phyloP scores from a whole-genome alignment of 257 asterid species.

The Gentiana dahurica region DNA sequence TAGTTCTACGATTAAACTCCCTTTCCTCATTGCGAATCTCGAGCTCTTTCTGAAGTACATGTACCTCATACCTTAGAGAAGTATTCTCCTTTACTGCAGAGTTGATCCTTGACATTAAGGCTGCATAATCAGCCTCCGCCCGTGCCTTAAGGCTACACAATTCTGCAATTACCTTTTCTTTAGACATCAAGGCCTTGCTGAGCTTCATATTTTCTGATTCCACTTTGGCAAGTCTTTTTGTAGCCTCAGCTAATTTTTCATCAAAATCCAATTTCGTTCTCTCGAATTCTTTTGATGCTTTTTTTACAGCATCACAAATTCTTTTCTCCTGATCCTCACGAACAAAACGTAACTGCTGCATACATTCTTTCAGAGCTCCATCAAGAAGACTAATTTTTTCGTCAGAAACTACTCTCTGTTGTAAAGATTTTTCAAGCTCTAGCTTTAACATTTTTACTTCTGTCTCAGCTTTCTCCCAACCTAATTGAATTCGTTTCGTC shows the following conservation, averaged over 20 bases:
- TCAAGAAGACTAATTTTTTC: slow-evolving; percentile 53
- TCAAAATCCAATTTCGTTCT: slow-evolving; percentile 23
- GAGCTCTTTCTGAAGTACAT: slow-evolving; percentile 70
- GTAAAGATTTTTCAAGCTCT: slow-evolving; percentile 49
- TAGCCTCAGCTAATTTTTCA: slow-evolving; percentile 40
- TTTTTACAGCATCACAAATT: slow-evolving; percentile 39
- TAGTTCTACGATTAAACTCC: slow-evolving; percentile 53
- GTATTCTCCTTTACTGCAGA: slow-evolving; percentile 65
- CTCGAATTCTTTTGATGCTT: slow-evolving; percentile 47
- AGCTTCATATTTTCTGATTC: slow-evolving; percentile 51
- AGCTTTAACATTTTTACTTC: slow-evolving; percentile 50
- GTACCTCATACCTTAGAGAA: slow-evolving; percentile 57
- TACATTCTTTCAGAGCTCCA: slow-evolving; percentile 74
- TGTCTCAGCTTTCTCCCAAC: slow-evolving; percentile 76
- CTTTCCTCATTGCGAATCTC: slow-evolving; percentile 83
- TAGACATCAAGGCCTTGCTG: slow-evolving; percentile 38
- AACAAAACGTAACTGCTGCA: slow-evolving; percentile 58
- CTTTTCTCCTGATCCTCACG: slow-evolving; percentile 63
- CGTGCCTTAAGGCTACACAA: slow-evolving; percentile 29
- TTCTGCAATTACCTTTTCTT: slow-evolving; percentile 50
- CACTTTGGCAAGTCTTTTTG: slow-evolving; percentile 29
- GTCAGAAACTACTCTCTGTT: slow-evolving; percentile 43
- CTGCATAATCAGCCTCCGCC: slow-evolving; percentile 38
- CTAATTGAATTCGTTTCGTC: slow-evolving; percentile 19
- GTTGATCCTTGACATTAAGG: slow-evolving; percentile 38